Evolutionary conservation across 441 rosid species (phyloP).

Genomic region (Euphorbia corollata): DNA sequence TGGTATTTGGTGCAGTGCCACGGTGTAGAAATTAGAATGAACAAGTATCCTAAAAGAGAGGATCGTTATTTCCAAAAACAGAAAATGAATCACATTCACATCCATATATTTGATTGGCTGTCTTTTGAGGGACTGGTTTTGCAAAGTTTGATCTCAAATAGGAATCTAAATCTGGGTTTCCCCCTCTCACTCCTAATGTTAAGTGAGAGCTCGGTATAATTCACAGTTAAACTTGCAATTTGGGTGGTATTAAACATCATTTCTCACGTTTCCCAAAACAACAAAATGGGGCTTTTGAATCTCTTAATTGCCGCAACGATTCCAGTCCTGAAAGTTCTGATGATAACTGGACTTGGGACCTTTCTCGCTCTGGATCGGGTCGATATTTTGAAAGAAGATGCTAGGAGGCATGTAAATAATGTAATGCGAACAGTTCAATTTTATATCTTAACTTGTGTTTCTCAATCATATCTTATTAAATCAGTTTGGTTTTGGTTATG

Average conservation of each 20-base stretch:
- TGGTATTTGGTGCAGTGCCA: too few species aligned
- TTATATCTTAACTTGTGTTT: not conserved
- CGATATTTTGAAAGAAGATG: conserved; percentile 34
- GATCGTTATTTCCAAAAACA: not conserved
- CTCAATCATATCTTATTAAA: not conserved
- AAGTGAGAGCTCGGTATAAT: not conserved
- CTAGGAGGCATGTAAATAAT: conserved; percentile 42
- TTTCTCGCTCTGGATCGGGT: conserved; percentile 37
- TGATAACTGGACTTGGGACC: conserved; percentile 36
- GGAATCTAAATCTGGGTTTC: not conserved
- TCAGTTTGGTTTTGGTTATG: not conserved
- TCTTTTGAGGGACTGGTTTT: not conserved
- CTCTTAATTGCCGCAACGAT: conserved; percentile 35
- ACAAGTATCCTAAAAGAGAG: not conserved
- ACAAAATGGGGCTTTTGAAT: conserved; percentile 32
- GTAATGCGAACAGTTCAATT: conserved; percentile 15
- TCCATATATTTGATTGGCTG: not conserved
- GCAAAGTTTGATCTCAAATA: not conserved
- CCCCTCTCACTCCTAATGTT: not conserved
- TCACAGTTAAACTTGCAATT: not conserved
- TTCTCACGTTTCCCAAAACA: not conserved
- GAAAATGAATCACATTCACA: not conserved
- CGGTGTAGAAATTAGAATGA: not conserved
- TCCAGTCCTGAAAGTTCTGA: conserved; percentile 35
- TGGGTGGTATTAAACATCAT: not conserved